Evolutionary conservation across 2,329 filamentous ascomycete genomes (phyloP), one percentile per base, ranked within the genome.

Genomic region (Clonostachys rosea): DNA sequence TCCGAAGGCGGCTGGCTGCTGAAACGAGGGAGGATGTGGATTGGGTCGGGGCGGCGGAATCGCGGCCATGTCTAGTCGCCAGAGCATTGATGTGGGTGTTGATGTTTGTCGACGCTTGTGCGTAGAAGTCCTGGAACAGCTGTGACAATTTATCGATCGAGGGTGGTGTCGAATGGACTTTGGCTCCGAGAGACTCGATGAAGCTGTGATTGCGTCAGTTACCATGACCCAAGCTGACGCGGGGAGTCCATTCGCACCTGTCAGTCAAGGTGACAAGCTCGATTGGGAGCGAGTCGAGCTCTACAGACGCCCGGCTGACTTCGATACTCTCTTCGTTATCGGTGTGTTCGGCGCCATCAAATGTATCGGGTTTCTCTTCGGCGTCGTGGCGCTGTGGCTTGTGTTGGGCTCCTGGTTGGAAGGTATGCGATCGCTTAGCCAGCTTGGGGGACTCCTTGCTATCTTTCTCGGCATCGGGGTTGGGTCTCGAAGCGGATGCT

Each of bases 41-140:
- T 30, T 30, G 24, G 2, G 78, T 70, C 1, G 75, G 67, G 3
- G 80, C 76, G 1, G 83, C 83, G 41, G 71, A 73, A 51, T 87
- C 83, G 35, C 89, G 84, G 49, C 81, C 87, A 55, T 94, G 81
- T 40, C 84, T 81, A 17, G 85, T 86, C 3, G 87, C 86, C 13
- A 96, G 74, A 34, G 87, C 82, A 35, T 86, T 87, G 53, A 96
- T 89, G 63, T 97, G 91, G 1, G 90, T 96, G 46, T 83, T 81
- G 49, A 97, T 91, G 56, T 94, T 89, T 3, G 83, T 78, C 11
- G 90, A 86, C 18, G 91, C 89, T 48, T 84, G 79, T 40, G 79
- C 73, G 62, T 99, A 99, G 65, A 97, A 99, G 48, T 95, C 90
- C 67, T 99, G 94, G 62, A 97, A 97, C 46, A 94, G 76, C n/a